These are phyloP conservation scores for Rhazya stricta DNA, from an alignment of 257 asterid genomes.

Conservation along the genomic window DNA sequence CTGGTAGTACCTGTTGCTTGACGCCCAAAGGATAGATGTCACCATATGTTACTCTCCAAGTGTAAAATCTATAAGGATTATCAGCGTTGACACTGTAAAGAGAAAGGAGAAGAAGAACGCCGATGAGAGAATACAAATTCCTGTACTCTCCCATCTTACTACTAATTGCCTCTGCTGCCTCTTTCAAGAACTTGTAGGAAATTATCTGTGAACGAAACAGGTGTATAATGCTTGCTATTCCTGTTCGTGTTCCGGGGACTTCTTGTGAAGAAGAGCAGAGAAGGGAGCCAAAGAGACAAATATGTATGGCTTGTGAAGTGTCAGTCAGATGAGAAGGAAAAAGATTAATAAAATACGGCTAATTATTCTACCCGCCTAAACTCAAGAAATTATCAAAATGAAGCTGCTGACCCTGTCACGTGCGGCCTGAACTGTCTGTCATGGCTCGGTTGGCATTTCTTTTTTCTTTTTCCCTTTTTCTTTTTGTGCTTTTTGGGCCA, in stretches of 20 bases:
- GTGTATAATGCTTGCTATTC: not conserved
- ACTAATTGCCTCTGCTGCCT: not conserved
- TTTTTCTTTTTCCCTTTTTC: not conserved
- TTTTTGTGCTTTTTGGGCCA: not conserved
- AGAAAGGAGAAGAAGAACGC: conserved; percentile 24
- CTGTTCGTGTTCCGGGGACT: not conserved
- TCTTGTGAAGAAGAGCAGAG: not conserved
- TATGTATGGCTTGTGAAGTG: conserved; percentile 22
- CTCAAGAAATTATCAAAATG: not conserved
- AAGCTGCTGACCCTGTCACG: conserved; percentile 18
- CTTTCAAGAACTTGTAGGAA: not conserved
- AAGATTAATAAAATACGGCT: conserved; percentile 7
- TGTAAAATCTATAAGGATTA: conserved; percentile 75
- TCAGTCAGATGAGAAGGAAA: conserved; percentile 19
- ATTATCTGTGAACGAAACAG: not conserved
- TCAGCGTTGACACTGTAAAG: conserved; percentile 44
- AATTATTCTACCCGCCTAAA: conserved; percentile 14
- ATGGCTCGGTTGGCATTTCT: not conserved
- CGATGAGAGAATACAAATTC: conserved; percentile 30
- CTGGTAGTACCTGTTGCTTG: conserved; percentile 62
- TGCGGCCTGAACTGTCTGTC: conserved; percentile 6
- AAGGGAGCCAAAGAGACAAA: not conserved
- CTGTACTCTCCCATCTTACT: conserved; percentile 32
- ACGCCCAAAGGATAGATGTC: conserved; percentile 76
- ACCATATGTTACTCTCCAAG: conserved; percentile 84